A percentile compares a stretch with the other conserved stretches of the same genome.
Conservation (phyloP, 805 yeast species). For the Candida easanensis region DNA sequence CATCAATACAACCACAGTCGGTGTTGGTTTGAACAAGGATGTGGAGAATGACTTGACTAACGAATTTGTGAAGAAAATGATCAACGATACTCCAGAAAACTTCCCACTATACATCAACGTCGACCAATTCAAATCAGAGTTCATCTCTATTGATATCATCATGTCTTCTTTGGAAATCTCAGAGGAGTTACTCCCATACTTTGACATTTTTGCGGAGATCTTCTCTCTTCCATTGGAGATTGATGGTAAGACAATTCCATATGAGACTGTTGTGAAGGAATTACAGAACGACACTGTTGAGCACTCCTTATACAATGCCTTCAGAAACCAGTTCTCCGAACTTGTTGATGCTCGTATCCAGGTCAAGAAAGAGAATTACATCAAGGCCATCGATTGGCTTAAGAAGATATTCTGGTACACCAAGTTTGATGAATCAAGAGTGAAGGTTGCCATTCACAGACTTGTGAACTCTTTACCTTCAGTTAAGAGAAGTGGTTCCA, state of each 20-base stretch:
- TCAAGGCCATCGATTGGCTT: constrained; percentile 75
- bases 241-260: constrained; percentile 59
- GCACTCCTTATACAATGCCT: constrained; percentile 52
- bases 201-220: constrained; percentile 62
- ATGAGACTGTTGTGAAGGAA: constrained; percentile 72
- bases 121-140: constrained; percentile 78
- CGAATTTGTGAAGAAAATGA: constrained; percentile 27
- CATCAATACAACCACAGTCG: constrained; percentile 63
- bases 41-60: constrained; percentile 31
- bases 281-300: constrained; percentile 73
- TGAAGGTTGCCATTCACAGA: constrained; percentile 51
- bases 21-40: constrained; percentile 48
- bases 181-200: constrained; percentile 54
- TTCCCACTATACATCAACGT: constrained; percentile 72
- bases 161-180: constrained; percentile 55
- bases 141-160: constrained; percentile 63
- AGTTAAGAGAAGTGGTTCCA: constrained; percentile 39
- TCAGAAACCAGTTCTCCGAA: constrained; percentile 63
- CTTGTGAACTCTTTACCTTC: constrained; percentile 39
- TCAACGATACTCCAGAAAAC: constrained; percentile 37
- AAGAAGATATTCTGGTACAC: constrained; percentile 60
- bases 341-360: constrained; percentile 58
- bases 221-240: constrained; percentile 69
- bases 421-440: constrained; percentile 69
- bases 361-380: constrained; percentile 60